Evolutionary conservation across 2,329 filamentous ascomycete species (phyloP), one percentile per base, ranked within the genome.

Genomic region (Tolypocladium nubicola): DNA sequence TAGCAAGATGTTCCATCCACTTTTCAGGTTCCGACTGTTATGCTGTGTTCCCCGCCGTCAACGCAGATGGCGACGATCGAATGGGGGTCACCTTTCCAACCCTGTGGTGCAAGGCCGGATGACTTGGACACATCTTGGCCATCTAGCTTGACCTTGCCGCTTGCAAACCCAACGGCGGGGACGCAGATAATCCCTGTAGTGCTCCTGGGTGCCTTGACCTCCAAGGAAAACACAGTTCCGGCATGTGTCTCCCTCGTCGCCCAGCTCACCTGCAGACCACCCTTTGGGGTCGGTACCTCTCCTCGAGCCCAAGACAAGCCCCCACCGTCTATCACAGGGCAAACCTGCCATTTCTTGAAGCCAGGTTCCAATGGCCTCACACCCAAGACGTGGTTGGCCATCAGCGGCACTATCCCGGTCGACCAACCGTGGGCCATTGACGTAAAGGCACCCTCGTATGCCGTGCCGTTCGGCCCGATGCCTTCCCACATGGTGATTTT

Each of bases 401-500:
- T 61, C 8, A 77, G 64, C 1, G 79, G 76, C 49, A 78, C 75
- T 19, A 81, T 68, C 7, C 79, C 78, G 1, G 78, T 79, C 3
- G 72, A 73, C 79, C 78, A 81, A 0, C 76, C 79, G 56, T 81
- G 79, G 1, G 78, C 73, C 66, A 77, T 73, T 21, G 75, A 77
- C 19, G 77, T 81, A 58, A 73, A 79, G 0, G 64, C 72, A 1
- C 64, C 72, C 62, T 79, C 72, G 58, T 80, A 81, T 35, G 73
- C 67, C 2, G 54, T 54, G 0, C 78, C 78, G 23, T 66, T 64
- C 0, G 65, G 61, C 1, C 76, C 78, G 54, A 80, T 76, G 0
- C 77, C 79, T 62, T 81, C 79, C 79, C 79, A 81, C 60, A 74
- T 71, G 4, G 79, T 81, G 16, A 75, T 64, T 0, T 68, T 68